These are phyloP conservation scores for Rhododendron williamsianum DNA, from an alignment of 148 eudicot genomes.

Conservation along the genomic window DNA sequence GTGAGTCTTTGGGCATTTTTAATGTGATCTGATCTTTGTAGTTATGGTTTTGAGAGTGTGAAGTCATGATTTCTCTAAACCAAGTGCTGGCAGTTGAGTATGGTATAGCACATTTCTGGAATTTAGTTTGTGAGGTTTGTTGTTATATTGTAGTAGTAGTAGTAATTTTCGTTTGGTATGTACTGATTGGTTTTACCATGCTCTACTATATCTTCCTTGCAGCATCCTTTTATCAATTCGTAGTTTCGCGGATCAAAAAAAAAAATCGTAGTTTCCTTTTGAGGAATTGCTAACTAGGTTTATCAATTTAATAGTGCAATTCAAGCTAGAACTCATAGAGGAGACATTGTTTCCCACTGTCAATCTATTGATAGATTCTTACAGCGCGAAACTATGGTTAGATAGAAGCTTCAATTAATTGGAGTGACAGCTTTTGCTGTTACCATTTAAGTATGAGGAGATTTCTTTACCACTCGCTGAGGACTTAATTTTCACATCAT, in stretches of 20 bases:
- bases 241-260: not conserved
- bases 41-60: not conserved
- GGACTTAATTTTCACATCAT: constrained; percentile 8
- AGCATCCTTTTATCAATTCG: not conserved
- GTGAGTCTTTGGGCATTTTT: not conserved
- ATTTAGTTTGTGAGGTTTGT: not conserved
- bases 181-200: not conserved
- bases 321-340: constrained; percentile 44
- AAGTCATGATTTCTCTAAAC: not conserved
- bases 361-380: constrained; percentile 11
- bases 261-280: not conserved
- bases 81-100: not conserved
- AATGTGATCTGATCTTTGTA: not conserved
- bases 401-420: constrained; percentile 17
- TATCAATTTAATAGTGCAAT: constrained; percentile 36
- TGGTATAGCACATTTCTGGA: not conserved
- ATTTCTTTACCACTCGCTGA: not conserved
- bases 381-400: not conserved
- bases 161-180: not conserved
- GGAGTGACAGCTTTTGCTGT: constrained; percentile 14
- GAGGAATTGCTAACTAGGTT: not conserved
- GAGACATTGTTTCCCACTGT: constrained; percentile 16
- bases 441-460: constrained; percentile 14
- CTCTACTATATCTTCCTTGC: not conserved
- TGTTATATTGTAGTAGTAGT: not conserved